These are phyloP conservation scores for Arabis alpina DNA, from an alignment of 345 rosid genomes.

Conservation along the genomic window DNA sequence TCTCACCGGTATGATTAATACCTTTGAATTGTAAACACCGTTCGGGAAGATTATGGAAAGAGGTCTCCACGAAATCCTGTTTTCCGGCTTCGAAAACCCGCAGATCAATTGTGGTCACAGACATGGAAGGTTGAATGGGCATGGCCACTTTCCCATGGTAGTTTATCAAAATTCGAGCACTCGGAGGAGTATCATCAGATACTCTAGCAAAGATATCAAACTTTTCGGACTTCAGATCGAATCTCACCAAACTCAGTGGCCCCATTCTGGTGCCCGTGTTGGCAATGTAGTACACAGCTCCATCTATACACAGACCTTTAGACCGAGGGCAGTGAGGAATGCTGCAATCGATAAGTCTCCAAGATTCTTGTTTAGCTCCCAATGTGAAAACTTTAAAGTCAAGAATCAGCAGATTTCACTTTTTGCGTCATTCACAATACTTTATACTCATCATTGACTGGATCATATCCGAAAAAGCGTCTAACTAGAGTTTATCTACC, in stretches of 20 bases:
- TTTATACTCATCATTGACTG: not conserved
- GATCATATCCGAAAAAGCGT: not conserved
- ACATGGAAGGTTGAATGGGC: not conserved
- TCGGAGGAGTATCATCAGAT: too few relatives aligned
- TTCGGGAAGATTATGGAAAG: not conserved
- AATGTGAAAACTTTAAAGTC: not conserved
- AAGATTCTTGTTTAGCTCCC: not conserved
- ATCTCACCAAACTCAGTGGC: not conserved
- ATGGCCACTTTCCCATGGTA: not conserved
- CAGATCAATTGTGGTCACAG: not conserved
- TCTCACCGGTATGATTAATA: conserved; percentile 1
- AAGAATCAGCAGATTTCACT: too few relatives aligned
- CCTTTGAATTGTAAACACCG: not conserved
- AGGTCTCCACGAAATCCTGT: not conserved
- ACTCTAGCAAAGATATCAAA: not conserved
- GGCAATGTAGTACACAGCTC: not conserved
- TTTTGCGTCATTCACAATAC: not conserved
- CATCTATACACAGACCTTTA: not conserved
- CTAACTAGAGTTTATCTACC: not conserved
- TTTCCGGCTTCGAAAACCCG: not conserved
- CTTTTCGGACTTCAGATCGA: conserved; percentile 7
- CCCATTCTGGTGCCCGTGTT: not conserved
- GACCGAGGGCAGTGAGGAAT: not conserved
- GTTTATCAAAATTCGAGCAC: not conserved
- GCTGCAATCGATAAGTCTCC: not conserved